Percentiles rank a stretch among this genome's conserved stretches.
Conservation (phyloP, 441 rosid species). For the Mallotus repandus region DNA sequence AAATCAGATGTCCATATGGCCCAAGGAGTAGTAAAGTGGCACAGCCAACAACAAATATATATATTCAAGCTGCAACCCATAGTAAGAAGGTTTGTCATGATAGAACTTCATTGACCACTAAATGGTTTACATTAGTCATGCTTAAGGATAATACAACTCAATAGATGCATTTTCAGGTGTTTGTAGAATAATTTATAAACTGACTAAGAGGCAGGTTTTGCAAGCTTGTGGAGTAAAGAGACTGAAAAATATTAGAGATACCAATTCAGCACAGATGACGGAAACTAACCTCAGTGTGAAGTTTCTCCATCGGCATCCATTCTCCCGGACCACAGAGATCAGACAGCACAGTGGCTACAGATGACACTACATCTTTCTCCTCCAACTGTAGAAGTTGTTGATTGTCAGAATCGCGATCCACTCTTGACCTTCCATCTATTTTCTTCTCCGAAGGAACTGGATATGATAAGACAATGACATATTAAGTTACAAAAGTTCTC, state of each 20-base stretch:
- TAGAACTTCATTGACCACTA: background rate
- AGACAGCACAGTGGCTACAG: constrained; percentile 96
- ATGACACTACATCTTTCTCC: constrained; percentile 96
- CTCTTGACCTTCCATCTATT: constrained; percentile 66
- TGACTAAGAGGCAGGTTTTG: background rate
- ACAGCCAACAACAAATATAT: too few relatives aligned
- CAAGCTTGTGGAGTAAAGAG: background rate
- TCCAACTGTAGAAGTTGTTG: constrained; percentile 85
- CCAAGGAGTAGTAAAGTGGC: too few relatives aligned
- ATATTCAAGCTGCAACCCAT: background rate
- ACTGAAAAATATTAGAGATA: background rate
- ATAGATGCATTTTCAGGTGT: background rate
- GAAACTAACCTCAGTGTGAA: constrained; percentile 71
- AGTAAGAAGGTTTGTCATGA: background rate
- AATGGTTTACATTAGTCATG: background rate
- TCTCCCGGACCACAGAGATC: constrained; percentile 98
- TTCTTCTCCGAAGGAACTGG: constrained; percentile 62
- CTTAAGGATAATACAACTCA: background rate
- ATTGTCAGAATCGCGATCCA: constrained; percentile 87
- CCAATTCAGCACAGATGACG: background rate
- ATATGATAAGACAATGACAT: constrained; percentile 24
- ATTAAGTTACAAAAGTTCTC: background rate
- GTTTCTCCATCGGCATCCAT: constrained; percentile 98
- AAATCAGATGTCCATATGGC: too few relatives aligned
- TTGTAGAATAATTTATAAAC: background rate